Base-by-base conservation (phyloP, 345 rosid species). In the Sisymbrium altissimum region DNA sequence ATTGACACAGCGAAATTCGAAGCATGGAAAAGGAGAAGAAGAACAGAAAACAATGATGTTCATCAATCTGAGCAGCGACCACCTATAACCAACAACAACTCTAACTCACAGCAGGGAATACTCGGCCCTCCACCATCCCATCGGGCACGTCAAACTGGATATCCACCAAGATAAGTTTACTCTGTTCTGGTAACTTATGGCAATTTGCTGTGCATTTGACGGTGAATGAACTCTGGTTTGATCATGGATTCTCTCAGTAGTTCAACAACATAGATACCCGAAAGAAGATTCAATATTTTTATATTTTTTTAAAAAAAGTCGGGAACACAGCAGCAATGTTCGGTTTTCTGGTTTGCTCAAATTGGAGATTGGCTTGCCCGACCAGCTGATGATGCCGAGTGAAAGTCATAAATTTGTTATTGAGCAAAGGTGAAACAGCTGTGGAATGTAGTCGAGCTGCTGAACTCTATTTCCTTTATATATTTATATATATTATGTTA, bases 101-200 rank as follows among this genome's bases (percentile, higher is more conserved):
- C 97, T 50, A 92, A 74, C 68, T 88, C 98, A 0, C 62, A 89
- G 54, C 62, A 89, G 54, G 99, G 99, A 41, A 96, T 96, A 80
- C 97, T 96, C 4, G 99, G 99, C 57, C 97, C 98, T 3, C 92
- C 86, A 32, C 99, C 99, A 14, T 77, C 96, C 58, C 77, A 73
- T 50, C 82, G 92, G 55, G 70, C 66, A 75, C 97, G 88, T 18
- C 89, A 81, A 71, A 64, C 91, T 44, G 85, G 98, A 55, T 84
- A 84, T 73, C 87, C 96, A 36, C 74, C 82, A 9, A 82, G 89
- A 79, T 84, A 84, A 60, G 87, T 82, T 60, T 83, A 79, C 78
- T 77, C 87, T 6, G 65, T 35, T 33, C 64, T 76, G 18, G 38
- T 17, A 55, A 76, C 56, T n/a, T 56, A 50, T 68, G 45, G 45